Conservation (phyloP, 2,329 filamentous ascomycete genomes). For the Talaromyces piceae region DNA sequence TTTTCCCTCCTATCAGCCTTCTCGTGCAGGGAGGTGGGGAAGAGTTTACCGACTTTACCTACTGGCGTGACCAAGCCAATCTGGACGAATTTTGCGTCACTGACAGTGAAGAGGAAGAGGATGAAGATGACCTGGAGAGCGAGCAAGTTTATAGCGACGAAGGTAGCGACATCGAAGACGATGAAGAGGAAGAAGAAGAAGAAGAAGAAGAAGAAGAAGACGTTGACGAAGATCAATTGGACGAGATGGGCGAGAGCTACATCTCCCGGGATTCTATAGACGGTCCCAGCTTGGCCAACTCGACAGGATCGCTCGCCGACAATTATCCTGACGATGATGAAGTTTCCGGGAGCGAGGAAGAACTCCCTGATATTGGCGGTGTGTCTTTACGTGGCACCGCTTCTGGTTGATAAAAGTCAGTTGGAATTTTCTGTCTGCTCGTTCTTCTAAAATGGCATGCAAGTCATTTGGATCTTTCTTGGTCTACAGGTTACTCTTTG, state of each 20-base stretch:
- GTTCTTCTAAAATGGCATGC: too few relatives aligned
- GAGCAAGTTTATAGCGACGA: constrained; percentile 43
- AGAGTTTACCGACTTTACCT: constrained; percentile 93
- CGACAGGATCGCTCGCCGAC: constrained; percentile 24
- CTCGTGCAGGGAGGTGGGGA: constrained; percentile 85
- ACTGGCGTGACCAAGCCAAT: constrained; percentile 84
- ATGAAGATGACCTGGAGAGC: constrained; percentile 40
- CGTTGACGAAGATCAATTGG: constrained; percentile 32
- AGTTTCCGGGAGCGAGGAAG: constrained; percentile 32
- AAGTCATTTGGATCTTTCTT: not conserved
- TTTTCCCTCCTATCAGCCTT: constrained; percentile 86
- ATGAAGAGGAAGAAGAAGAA: too few relatives aligned
- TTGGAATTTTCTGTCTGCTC: not conserved
- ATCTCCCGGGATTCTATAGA: constrained; percentile 37
- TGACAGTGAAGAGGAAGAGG: constrained; percentile 54
- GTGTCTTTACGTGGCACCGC: constrained; percentile 6
- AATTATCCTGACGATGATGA: constrained; percentile 9
- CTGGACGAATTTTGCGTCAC: constrained; percentile 84
- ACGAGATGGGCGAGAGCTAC: constrained; percentile 35
- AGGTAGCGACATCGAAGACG: constrained; percentile 40
- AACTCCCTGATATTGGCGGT: constrained; percentile 22
- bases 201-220: too few relatives aligned
- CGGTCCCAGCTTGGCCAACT: constrained; percentile 39
- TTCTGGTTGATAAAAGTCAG: not conserved
- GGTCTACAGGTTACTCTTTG: not conserved